Conservation (phyloP, 176 grass and related monocot species). For the Triticum turgidum region DNA sequence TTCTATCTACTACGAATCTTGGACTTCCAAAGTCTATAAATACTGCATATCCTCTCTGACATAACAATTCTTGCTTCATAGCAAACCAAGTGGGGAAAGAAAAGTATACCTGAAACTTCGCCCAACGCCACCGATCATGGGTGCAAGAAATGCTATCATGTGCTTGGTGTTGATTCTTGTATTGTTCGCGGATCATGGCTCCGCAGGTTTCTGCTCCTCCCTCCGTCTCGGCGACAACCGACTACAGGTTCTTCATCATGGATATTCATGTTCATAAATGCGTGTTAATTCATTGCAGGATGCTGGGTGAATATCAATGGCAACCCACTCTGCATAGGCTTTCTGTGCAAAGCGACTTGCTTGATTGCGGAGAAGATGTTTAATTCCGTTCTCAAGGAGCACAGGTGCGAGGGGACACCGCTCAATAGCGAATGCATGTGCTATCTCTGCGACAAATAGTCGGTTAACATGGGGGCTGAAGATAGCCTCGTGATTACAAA, state of each 20-base stretch:
- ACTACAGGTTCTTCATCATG: not conserved
- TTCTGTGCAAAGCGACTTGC: slow-evolving; percentile 2
- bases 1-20: not conserved
- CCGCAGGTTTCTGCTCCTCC: not conserved
- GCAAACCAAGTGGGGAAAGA: not conserved
- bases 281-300: not conserved
- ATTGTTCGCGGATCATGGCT: not conserved
- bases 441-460: slow-evolving; percentile 1
- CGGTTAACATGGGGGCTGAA: not conserved
- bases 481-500: not conserved
- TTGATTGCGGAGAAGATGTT: not conserved
- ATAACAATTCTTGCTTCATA: not conserved
- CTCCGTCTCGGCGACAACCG: no score
- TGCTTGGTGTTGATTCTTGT: not conserved
- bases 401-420: not conserved
- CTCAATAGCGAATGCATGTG: not conserved
- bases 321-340: not conserved
- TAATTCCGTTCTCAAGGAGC: not conserved
- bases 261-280: not conserved
- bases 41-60: not conserved
- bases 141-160: not conserved
- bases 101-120: not conserved
- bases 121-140: not conserved
- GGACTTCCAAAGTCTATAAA: slow-evolving; percentile 3
- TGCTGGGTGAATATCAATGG: not conserved